A percentile compares a stretch with the other conserved stretches of the same genome.
These are phyloP conservation scores for Allodekkera sacchari DNA, from an alignment of 805 yeast genomes.

Conservation along the genomic window DNA sequence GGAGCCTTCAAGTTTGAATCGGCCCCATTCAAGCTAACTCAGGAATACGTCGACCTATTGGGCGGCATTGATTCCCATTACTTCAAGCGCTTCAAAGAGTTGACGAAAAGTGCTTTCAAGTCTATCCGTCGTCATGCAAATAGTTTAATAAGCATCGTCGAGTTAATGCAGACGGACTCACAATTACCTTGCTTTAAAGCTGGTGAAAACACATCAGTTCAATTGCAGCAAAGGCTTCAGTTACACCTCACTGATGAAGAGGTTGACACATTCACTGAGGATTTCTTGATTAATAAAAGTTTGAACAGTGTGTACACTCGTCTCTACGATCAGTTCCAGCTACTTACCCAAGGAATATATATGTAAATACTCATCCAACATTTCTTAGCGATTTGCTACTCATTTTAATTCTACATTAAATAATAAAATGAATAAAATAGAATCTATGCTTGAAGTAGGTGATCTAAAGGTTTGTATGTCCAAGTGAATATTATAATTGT, in stretches of 20 bases:
- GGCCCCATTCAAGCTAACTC: slow-evolving; percentile 90
- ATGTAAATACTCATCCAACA: slow-evolving; percentile 27
- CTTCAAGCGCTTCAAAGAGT: slow-evolving; percentile 49
- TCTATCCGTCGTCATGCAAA: slow-evolving; percentile 67
- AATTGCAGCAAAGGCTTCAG: slow-evolving; percentile 75
- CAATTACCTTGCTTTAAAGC: slow-evolving; percentile 84
- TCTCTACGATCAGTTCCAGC: slow-evolving; percentile 89
- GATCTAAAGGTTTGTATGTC: too few species aligned
- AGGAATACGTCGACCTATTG: slow-evolving; percentile 79
- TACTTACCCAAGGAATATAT: slow-evolving; percentile 92
- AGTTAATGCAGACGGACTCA: slow-evolving; percentile 89
- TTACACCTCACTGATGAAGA: slow-evolving; percentile 65
- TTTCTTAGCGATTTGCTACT: too few species aligned
- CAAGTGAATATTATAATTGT: too few species aligned
- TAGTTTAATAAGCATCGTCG: slow-evolving; percentile 74
- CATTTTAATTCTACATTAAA: too few species aligned
- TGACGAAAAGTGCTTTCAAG: slow-evolving; percentile 67
- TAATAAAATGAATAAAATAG: too few species aligned
- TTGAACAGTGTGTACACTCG: slow-evolving; percentile 84
- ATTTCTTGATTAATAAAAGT: slow-evolving; percentile 67
- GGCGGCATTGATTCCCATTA: slow-evolving; percentile 67
- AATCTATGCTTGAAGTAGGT: too few species aligned
- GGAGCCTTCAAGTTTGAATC: slow-evolving; percentile 97
- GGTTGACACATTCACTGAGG: slow-evolving; percentile 72
- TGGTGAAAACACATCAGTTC: slow-evolving; percentile 75